Percentiles rank a stretch among this genome's conserved stretches.
Conservation (phyloP, 176 grass and related monocot species). For the maize (Zea mays) region DNA sequence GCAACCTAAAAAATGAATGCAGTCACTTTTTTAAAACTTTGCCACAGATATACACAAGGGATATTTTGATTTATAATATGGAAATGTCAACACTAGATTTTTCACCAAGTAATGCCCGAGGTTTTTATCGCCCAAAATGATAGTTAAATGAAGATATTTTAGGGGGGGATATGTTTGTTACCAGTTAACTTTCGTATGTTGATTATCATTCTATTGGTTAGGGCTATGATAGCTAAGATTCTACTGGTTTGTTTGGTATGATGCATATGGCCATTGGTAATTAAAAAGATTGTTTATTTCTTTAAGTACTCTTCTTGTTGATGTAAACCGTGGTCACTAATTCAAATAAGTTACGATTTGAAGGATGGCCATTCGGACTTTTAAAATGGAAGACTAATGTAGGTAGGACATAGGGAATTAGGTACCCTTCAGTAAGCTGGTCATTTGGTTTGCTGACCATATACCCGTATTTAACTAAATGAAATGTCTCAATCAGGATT, state of each 20-base stretch:
- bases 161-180: neutral
- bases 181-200: neutral
- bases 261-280: neutral
- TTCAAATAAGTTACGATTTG: slow-evolving; percentile 10
- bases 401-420: neutral
- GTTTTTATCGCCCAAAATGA: neutral
- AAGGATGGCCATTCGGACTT: neutral
- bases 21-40: neutral
- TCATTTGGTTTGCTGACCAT: neutral
- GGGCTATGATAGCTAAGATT: neutral
- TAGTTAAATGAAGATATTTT: neutral
- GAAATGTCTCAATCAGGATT: neutral
- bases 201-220: neutral
- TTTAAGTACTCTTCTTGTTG: neutral
- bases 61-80: neutral
- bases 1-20: neutral
- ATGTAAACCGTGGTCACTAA: neutral
- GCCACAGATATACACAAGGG: neutral
- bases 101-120: neutral
- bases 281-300: neutral
- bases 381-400: neutral
- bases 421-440: neutral
- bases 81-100: neutral
- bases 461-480: neutral
- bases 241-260: slow-evolving; percentile 4